Evolutionary conservation across 768 basidiomycete species (phyloP), one percentile per base, ranked within the genome.

Genomic region (Tricholoma flavovirens): DNA sequence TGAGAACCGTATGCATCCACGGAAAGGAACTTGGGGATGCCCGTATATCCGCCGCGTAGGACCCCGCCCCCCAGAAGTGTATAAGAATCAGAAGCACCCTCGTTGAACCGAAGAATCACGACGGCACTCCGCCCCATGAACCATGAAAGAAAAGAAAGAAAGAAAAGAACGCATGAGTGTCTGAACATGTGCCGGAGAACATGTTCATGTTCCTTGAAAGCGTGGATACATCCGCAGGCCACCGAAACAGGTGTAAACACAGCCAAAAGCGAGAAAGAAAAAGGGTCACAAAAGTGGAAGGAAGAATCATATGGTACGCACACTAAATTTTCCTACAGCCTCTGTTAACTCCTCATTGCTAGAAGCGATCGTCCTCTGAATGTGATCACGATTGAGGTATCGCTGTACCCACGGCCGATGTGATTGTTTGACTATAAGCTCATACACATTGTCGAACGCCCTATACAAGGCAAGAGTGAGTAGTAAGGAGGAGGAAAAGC

Each of bases 381-480:
- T 85, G 59, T 91, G 88, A 36, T 88, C 84, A 42, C 87, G 80
- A 64, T 84, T 83, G 36, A 93, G 75, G 64, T 88, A 92, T 4
- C 88, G 77, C 68, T 89, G 88, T 59, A 93, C 69, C 71, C 90
- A 92, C 0, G 90, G 86, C 1, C 88, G 73, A 40, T 80, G 73
- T 14, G 75, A 72, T 59, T 89, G 83, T 60, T 82, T 84, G 53
- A 75, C 63, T 24, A 89, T 74, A 60, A 90, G 79, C 2, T 64
- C 59, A 38, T 74, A 71, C 3, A 88, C 77, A 4, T 67, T 49
- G 2, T 60, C 55, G 61, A 80, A 83, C 0, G 81, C 67, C 22
- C 75, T 77, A 26, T 26, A 26, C 24, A n/a, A n/a, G n/a, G 30
- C 19, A 30, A 33, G 15, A 46, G 56, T 15, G 30, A 53, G 24